Conservation (phyloP, 495 filamentous ascomycete genomes). For the Penicillium waksmanii region DNA sequence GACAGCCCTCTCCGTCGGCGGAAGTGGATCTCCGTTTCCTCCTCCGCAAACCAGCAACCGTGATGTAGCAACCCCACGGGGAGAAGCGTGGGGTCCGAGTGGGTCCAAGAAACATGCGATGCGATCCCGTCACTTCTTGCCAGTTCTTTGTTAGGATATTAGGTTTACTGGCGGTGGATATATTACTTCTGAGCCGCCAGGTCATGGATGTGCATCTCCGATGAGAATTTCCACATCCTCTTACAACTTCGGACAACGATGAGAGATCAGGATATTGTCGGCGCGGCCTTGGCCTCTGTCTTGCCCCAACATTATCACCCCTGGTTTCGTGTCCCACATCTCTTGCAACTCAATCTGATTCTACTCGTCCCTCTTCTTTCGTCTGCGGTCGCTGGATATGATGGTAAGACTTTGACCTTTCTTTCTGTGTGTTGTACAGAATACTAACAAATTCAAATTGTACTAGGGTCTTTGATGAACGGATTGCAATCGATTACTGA, state of each 20-base stretch:
- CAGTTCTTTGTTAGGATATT: background rate
- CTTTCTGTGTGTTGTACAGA: background rate
- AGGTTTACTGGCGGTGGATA: background rate
- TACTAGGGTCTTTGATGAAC: slow-evolving; percentile 25
- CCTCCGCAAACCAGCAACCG: background rate
- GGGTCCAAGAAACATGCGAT: slow-evolving; percentile 1
- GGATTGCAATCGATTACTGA: slow-evolving; percentile 14
- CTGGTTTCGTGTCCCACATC: slow-evolving; percentile 39
- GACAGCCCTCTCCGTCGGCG: background rate
- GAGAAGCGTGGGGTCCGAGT: slow-evolving; percentile 2
- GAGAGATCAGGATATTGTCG: slow-evolving; percentile 28
- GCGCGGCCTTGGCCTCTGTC: slow-evolving; percentile 26
- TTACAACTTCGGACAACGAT: slow-evolving; percentile 7
- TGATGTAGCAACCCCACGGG: slow-evolving; percentile 10
- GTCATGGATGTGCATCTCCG: background rate
- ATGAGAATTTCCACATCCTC: background rate
- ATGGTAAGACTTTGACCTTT: slow-evolving; percentile 24
- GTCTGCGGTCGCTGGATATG: slow-evolving; percentile 42
- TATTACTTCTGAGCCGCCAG: background rate
- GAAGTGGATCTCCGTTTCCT: background rate
- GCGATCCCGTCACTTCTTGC: background rate
- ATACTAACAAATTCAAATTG: background rate
- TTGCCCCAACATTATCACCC: slow-evolving; percentile 34
- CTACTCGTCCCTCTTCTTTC: slow-evolving; percentile 45
- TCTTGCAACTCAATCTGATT: slow-evolving; percentile 43